Conservation (phyloP, 305 asterid genomes). For the Caryopteris hybrid region DNA sequence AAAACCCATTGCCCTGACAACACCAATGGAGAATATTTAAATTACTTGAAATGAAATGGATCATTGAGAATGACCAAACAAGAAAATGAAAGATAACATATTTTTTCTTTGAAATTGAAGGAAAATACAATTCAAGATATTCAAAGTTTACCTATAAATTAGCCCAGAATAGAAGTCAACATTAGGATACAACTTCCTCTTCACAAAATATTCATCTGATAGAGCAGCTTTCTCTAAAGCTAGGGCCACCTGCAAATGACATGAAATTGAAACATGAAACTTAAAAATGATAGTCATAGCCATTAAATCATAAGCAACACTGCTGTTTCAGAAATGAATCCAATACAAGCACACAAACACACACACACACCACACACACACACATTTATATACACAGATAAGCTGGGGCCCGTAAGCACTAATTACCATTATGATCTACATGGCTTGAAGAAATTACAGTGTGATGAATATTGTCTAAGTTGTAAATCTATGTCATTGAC, state of each 20-base stretch:
- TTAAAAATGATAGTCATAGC: too few relatives aligned
- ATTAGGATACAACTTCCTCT: conserved; percentile 95
- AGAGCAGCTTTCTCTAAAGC: conserved; percentile 97
- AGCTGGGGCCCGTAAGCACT: neutral
- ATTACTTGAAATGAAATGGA: neutral
- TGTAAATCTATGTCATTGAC: neutral
- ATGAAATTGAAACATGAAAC: conserved; percentile 1
- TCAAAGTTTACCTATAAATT: conserved; percentile 94
- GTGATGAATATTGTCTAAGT: too few relatives aligned
- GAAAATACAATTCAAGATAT: too few relatives aligned
- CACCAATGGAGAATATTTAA: neutral
- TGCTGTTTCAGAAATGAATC: neutral
- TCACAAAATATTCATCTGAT: conserved; percentile 88
- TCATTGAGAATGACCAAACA: neutral
- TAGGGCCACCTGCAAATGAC: conserved; percentile 77
- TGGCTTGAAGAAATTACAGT: neutral
- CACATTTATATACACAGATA: neutral
- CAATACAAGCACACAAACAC: neutral
- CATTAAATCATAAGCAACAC: neutral
- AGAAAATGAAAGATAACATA: neutral
- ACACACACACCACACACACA: too few relatives aligned
- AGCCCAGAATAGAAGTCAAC: conserved; percentile 98
- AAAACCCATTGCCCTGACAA: conserved; percentile 93
- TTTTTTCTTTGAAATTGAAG: too few relatives aligned
- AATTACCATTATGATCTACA: neutral